phyloP scores from a whole-genome alignment of 805 yeast genomes.

The Metschnikowia sp. region DNA sequence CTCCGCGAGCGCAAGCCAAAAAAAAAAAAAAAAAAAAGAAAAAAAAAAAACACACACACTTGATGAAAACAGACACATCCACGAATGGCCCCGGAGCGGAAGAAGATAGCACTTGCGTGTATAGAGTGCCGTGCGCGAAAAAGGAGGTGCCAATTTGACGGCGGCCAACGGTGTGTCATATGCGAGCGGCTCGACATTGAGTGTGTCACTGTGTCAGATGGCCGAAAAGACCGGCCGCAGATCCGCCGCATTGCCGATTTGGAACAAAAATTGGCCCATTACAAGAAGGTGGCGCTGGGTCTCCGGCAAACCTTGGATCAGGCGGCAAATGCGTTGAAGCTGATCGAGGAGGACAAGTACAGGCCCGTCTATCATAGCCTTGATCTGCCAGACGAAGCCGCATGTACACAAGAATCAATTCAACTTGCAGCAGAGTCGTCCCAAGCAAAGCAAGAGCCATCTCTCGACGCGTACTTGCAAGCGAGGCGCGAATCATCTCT shows the following conservation, averaged over 20 bases:
- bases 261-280: conserved; percentile 5
- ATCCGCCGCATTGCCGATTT: conserved; percentile 3
- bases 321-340: background rate
- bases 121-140: conserved; percentile 11
- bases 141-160: conserved; percentile 4
- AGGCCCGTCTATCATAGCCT: background rate
- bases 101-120: conserved; percentile 11
- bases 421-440: background rate
- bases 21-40: too few species aligned
- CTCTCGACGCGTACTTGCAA: background rate
- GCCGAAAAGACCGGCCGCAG: conserved; percentile 12
- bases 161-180: conserved; percentile 2
- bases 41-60: too few species aligned
- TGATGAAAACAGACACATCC: too few species aligned
- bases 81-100: conserved; percentile 4
- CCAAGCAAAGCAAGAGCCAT: background rate
- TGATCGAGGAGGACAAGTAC: conserved; percentile 1
- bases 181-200: conserved; percentile 7
- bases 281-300: conserved; percentile 1
- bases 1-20: too few species aligned
- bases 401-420: too few species aligned
- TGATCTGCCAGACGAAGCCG: background rate
- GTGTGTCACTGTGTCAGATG: conserved; percentile 8
- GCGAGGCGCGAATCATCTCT: background rate
- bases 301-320: conserved; percentile 1